Conservation (phyloP, 2,329 filamentous ascomycete species). For the Tolypocladium sp. region DNA sequence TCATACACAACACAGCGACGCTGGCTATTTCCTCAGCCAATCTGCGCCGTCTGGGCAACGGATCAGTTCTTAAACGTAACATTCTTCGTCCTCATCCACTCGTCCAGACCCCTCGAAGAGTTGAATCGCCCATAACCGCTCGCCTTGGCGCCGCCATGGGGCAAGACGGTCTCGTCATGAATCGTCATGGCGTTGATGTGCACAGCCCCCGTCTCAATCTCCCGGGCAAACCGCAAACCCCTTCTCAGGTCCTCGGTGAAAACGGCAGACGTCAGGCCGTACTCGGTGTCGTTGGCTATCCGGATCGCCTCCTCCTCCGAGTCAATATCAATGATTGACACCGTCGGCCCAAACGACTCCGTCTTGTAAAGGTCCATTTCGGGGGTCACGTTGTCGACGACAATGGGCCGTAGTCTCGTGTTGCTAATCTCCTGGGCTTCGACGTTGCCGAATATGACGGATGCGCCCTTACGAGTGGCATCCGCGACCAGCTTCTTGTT, state of each 20-base stretch:
- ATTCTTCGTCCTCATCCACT: slow-evolving; percentile 56
- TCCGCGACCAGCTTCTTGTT: slow-evolving; percentile 59
- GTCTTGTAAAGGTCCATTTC: slow-evolving; percentile 66
- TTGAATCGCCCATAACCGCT: slow-evolving; percentile 58
- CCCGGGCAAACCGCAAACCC: slow-evolving; percentile 49
- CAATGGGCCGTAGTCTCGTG: slow-evolving; percentile 50
- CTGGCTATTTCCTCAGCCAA: too few species aligned
- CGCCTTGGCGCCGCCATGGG: slow-evolving; percentile 57
- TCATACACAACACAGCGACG: neutral
- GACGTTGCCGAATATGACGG: slow-evolving; percentile 28
- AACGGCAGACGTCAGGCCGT: slow-evolving; percentile 61
- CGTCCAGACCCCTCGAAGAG: slow-evolving; percentile 40
- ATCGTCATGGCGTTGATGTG: slow-evolving; percentile 60
- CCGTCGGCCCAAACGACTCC: slow-evolving; percentile 71
- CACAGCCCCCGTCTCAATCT: slow-evolving; percentile 57
- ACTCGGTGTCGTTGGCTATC: slow-evolving; percentile 75
- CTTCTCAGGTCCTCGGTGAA: slow-evolving; percentile 61
- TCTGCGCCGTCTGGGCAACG: neutral
- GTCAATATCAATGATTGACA: slow-evolving; percentile 58
- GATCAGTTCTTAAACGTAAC: slow-evolving; percentile 42
- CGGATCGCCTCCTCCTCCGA: slow-evolving; percentile 62
- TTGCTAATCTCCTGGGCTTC: slow-evolving; percentile 20
- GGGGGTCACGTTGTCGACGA: slow-evolving; percentile 53
- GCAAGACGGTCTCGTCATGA: slow-evolving; percentile 54
- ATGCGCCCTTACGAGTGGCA: slow-evolving; percentile 59